Evolutionary conservation across 225 moss, liverwort and hornwort species (phyloP).

Genomic region (Physcomitrium patens): DNA sequence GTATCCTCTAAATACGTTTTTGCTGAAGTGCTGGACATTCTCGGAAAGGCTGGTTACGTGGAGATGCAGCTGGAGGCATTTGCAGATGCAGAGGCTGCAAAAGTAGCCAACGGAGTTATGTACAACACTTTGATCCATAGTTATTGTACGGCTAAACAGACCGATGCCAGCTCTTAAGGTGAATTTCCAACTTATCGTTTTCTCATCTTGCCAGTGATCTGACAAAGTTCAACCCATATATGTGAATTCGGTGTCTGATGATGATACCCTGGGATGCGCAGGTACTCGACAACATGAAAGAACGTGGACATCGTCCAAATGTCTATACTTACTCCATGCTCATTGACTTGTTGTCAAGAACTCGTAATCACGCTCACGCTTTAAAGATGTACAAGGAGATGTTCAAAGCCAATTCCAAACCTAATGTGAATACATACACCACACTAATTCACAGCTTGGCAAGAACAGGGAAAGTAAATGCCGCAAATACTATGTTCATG

Average conservation of each 20-base stretch:
- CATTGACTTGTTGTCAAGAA: conserved; percentile 65
- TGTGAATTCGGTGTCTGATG: not conserved
- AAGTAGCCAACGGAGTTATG: conserved; percentile 44
- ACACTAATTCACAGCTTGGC: conserved; percentile 62
- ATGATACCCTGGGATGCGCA: conserved; percentile 25
- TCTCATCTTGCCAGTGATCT: not conserved
- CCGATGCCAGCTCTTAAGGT: conserved; percentile 57
- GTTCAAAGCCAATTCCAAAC: conserved; percentile 46
- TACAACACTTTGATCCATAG: conserved; percentile 63
- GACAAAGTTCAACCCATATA: not conserved
- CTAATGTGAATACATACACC: conserved; percentile 56
- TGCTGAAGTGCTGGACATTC: conserved; percentile 58
- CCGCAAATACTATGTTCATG: conserved; percentile 56
- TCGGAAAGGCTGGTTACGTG: conserved; percentile 54
- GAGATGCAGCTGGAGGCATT: conserved; percentile 46
- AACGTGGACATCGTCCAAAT: conserved; percentile 56
- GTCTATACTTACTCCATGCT: conserved; percentile 65
- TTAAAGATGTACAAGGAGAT: conserved; percentile 62
- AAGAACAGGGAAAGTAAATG: conserved; percentile 60
- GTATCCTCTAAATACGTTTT: conserved; percentile 54
- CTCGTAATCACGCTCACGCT: conserved; percentile 53
- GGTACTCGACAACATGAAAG: conserved; percentile 65
- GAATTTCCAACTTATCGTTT: not conserved
- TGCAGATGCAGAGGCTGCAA: conserved; percentile 44
- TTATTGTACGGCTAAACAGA: conserved; percentile 49